Evolutionary conservation across 176 grass and related monocot genomes (phyloP), one percentile per base, ranked within the genome.

Genomic region (Hyparrhenia diplandra): DNA sequence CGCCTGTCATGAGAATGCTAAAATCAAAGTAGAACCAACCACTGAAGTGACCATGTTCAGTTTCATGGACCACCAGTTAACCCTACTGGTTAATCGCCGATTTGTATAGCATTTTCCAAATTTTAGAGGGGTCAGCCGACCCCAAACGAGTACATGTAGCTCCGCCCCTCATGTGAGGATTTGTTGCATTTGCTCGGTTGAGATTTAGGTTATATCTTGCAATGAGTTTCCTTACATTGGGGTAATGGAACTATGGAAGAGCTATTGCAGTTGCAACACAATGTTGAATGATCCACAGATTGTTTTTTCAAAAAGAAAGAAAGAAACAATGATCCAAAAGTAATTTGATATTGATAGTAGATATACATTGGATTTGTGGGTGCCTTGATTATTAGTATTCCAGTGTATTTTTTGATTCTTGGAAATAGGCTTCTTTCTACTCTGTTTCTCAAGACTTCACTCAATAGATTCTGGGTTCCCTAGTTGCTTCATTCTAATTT

Each of bases 401-500:
- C 36, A 37, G 36, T 37, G 36, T 37, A 37, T 37, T 37, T n/a
- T 37, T 37, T 35, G 34, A 35, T 35, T 35, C 34, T 35, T 35
- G 34, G 4, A 32, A 32, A 4, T 35, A 35, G 34, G 34, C 34
- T 35, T 35, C 34, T 35, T 35, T 3, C 34, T 35, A 35, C 34
- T 35, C 34, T 35, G 34, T 35, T 35, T 35, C 34, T 35, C 34
- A 35, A 35, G 34, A 35, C 34, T 35, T 4, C 3, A 35, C 34
- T 35, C 37, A 54, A 5, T 43, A 68, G 34, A 42, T 42, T 57
- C 21, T 20, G 2, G 0, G 1, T 34, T 76, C 75, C 49, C 54
- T 43, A 77, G 21, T 58, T 76, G 46, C 25, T 55, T 29, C 46
- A 76, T 46, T 84, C 63, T 58, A 16, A n/a, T 73, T n/a, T 34